Percentiles rank a stretch among this genome's conserved stretches.
Evolutionary conservation across 495 filamentous ascomycete species (phyloP).

Genomic region (Penicillium macrosclerotiorum): DNA sequence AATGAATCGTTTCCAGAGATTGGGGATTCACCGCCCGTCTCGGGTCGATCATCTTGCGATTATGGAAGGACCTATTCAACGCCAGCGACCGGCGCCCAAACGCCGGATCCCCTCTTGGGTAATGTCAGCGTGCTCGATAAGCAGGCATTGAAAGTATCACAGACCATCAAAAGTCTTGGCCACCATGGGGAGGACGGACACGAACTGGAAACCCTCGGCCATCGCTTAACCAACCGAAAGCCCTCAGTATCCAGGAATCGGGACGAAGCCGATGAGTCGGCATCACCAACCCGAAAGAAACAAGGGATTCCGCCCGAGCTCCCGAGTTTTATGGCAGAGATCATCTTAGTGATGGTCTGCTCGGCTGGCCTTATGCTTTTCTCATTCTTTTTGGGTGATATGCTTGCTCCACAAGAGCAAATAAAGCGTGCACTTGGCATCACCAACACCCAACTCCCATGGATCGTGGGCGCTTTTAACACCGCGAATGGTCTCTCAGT

Average conservation of each 20-base stretch:
- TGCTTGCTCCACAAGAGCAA: slow-evolving; percentile 35
- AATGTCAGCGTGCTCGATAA: slow-evolving; percentile 12
- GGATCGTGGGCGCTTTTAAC: slow-evolving; percentile 41
- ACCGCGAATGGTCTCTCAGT: slow-evolving; percentile 44
- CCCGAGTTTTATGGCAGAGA: slow-evolving; percentile 26
- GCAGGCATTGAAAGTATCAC: slow-evolving; percentile 12
- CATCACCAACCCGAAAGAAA: slow-evolving; percentile 17
- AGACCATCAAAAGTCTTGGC: slow-evolving; percentile 10
- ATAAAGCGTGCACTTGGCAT: slow-evolving; percentile 37
- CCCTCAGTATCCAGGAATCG: slow-evolving; percentile 17
- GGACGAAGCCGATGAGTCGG: slow-evolving; percentile 15
- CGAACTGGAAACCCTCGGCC: slow-evolving; percentile 11
- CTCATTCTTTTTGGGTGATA: slow-evolving; percentile 40
- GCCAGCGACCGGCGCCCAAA: slow-evolving; percentile 24
- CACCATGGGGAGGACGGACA: slow-evolving; percentile 13
- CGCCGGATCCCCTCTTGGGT: slow-evolving; percentile 23
- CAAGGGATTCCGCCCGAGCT: slow-evolving; percentile 24
- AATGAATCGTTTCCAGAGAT: neutral
- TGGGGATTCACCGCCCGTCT: slow-evolving; percentile 15
- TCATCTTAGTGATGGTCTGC: slow-evolving; percentile 44
- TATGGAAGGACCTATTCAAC: slow-evolving; percentile 18
- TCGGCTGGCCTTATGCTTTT: slow-evolving; percentile 44
- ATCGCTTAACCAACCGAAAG: slow-evolving; percentile 19
- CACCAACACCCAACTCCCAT: slow-evolving; percentile 35
- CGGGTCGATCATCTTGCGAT: slow-evolving; percentile 21